phyloP scores from a whole-genome alignment of 2,329 filamentous ascomycete genomes.

The Fusarium brachygibbosum region DNA sequence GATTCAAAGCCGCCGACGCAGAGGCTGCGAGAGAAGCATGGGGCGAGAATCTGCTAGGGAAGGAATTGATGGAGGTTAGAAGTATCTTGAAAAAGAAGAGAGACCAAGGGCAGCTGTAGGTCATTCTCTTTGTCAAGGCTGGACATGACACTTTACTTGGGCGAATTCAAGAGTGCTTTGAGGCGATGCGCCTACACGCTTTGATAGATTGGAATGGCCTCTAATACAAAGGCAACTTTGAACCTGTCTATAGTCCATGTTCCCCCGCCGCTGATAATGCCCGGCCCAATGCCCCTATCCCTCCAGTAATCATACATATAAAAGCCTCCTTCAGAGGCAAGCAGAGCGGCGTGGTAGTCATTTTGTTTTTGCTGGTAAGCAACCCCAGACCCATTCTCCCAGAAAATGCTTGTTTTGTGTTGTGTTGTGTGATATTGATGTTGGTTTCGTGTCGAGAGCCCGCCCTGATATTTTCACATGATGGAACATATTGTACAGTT shows the following conservation, averaged over 20 bases:
- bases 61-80: constrained; percentile 71
- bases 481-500: constrained; percentile 52
- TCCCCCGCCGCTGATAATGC: constrained; percentile 27
- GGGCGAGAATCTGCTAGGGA: constrained; percentile 75
- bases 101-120: constrained; percentile 1
- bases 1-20: constrained; percentile 67
- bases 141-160: background rate
- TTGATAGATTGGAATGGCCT: constrained; percentile 28
- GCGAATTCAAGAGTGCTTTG: background rate
- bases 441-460: constrained; percentile 45
- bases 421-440: constrained; percentile 24
- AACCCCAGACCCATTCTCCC: constrained; percentile 44
- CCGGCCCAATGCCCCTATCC: constrained; percentile 32
- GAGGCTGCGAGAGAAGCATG: constrained; percentile 62
- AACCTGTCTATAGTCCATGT: constrained; percentile 40
- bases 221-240: constrained; percentile 37
- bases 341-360: constrained; percentile 54
- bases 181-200: constrained; percentile 18
- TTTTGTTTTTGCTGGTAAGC: constrained; percentile 43
- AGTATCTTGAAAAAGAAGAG: constrained; percentile 62
- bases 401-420: constrained; percentile 35
- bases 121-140: background rate
- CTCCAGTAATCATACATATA: constrained; percentile 51
- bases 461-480: constrained; percentile 47
- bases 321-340: constrained; percentile 46